These are phyloP conservation scores for Trichophyton benhamiae DNA, from an alignment of 2,329 filamentous ascomycete genomes.

Conservation along the genomic window DNA sequence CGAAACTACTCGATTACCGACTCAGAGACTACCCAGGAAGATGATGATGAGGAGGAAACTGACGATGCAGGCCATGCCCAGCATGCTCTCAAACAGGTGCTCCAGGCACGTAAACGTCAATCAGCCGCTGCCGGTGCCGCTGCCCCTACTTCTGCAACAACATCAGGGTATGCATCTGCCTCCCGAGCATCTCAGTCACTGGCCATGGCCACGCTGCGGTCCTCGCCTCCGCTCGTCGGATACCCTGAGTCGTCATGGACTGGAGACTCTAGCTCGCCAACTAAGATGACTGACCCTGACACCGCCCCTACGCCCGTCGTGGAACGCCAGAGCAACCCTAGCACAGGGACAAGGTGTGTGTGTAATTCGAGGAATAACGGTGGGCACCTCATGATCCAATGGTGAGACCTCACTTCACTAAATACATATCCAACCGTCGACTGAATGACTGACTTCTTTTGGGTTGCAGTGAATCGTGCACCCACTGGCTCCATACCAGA, in stretches of 20 bases:
- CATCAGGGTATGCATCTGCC: conserved; percentile 20
- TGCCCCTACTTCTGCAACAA: neutral
- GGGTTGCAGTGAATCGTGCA: conserved; percentile 43
- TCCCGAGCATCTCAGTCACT: conserved; percentile 22
- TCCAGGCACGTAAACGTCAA: conserved; percentile 19
- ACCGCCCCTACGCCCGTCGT: conserved; percentile 40
- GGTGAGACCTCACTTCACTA: conserved; percentile 23
- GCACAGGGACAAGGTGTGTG: conserved; percentile 45
- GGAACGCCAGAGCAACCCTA: conserved; percentile 40
- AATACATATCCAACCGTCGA: neutral
- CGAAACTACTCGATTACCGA: conserved; percentile 15
- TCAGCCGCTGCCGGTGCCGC: too few relatives aligned
- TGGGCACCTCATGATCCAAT: conserved; percentile 48
- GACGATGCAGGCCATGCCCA: conserved; percentile 32
- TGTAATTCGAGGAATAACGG: conserved; percentile 44
- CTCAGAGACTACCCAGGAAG: conserved; percentile 15
- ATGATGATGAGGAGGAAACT: conserved; percentile 11
- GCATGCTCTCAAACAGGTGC: conserved; percentile 36
- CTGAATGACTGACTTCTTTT: neutral
- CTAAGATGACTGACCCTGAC: conserved; percentile 39
- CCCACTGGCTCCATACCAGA: conserved; percentile 49
- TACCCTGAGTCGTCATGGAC: conserved; percentile 28
- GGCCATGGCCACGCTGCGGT: conserved; percentile 25
- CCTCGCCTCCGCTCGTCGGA: conserved; percentile 31
- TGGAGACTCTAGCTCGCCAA: conserved; percentile 36